Evolutionary conservation across 1,139 yeast species (phyloP), one percentile per base, ranked within the genome.

Genomic region (Debaryomyces robertsiae): DNA sequence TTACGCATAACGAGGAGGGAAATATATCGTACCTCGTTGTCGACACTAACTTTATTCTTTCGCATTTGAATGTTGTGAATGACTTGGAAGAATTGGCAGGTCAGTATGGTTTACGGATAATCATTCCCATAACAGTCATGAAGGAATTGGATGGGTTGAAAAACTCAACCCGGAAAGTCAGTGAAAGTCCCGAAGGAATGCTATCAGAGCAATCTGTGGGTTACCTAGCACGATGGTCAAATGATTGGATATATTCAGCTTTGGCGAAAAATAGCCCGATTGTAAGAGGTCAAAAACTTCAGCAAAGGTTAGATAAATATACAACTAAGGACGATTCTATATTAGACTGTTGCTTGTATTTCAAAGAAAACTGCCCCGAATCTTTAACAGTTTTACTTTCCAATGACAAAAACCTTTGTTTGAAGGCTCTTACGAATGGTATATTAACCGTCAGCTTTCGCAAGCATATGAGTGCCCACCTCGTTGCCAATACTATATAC

Each of bases 141-240:
- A 72, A 69, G 34, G 98, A 91, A 57, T 68, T 91, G 18, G 97
- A 91, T 60, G 93, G 91, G 0, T 67, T 90, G 43, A 90, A 90
- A 55, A 64, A 58, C 3, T 69, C 81, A 0, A 48, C 52, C 3
- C 57, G 46, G 37, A 40, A 41, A 30, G 45, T 46, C 3, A 44
- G 47, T 4, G 47, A 49, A 3, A 44, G 39, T 6, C 17, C 37
- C 22, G 44, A 34, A 23, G 43, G 44, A 17, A 31, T 46, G 45
- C 27, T 47, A 19, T 43, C 55, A 15, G 67, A 66, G 1, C 52
- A 56, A 13, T 67, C 76, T 0, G 66, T 82, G n/a, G 79, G 82
- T 0, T 66, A 60, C 34, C 61, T 80, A 35, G 95, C 96, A 0
- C 69, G 95, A 30, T 65, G 73, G 66, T 95, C 95, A 0, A 87